A percentile compares a stretch with the other conserved stretches of the same genome.
These are phyloP conservation scores for Hirschioporus abietinus DNA, from an alignment of 768 basidiomycete species.

Conservation along the genomic window DNA sequence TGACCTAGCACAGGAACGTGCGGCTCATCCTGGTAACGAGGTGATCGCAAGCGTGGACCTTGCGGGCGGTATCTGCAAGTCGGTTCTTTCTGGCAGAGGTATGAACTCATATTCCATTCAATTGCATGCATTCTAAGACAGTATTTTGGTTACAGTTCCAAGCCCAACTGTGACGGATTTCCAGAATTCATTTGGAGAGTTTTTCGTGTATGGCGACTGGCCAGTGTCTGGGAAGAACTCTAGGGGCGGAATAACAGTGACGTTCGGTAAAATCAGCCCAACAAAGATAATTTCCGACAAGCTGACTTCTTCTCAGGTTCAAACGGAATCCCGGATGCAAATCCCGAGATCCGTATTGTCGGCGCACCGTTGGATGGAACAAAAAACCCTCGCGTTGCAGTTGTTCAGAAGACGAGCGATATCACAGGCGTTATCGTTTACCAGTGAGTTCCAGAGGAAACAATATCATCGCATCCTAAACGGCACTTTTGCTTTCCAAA, in stretches of 20 bases:
- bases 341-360: conserved; percentile 52
- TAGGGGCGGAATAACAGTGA: conserved; percentile 51
- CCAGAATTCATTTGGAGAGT: conserved; percentile 47
- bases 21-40: too few species aligned
- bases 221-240: conserved; percentile 47
- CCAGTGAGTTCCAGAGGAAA: conserved; percentile 32
- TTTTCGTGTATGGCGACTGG: conserved; percentile 59
- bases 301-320: conserved; percentile 28
- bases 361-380: conserved; percentile 50
- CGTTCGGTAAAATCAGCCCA: conserved; percentile 31
- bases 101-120: too few species aligned
- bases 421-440: conserved; percentile 54
- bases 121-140: too few species aligned
- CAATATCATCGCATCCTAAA: not conserved
- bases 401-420: conserved; percentile 42
- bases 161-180: conserved; percentile 44
- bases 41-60: too few species aligned
- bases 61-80: too few species aligned
- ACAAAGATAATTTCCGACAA: not conserved
- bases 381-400: conserved; percentile 40
- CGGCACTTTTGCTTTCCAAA: conserved; percentile 5
- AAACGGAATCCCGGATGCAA: conserved; percentile 46
- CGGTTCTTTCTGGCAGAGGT: too few species aligned
- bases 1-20: too few species aligned
- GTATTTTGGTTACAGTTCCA: conserved; percentile 49